Percentiles rank a stretch among this genome's conserved stretches.
phyloP scores from a whole-genome alignment of 768 basidiomycete genomes.

The Suillus cothurnatus region DNA sequence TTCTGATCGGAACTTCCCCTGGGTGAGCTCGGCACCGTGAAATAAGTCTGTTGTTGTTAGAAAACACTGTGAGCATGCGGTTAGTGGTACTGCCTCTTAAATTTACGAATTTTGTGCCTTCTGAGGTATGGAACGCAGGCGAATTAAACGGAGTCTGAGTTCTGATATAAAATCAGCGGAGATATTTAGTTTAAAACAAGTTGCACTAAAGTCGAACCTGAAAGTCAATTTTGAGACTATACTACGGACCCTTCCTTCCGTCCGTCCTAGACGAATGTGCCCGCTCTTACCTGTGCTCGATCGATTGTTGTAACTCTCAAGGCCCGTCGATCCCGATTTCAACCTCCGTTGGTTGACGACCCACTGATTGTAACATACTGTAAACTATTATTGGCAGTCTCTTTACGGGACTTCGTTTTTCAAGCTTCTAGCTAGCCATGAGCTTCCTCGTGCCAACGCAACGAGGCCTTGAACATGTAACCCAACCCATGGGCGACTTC shows the following conservation, averaged over 20 bases:
- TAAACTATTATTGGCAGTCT: conserved; percentile 24
- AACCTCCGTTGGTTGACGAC: conserved; percentile 21
- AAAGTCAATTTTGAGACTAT: conserved; percentile 8
- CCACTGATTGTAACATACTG: conserved; percentile 18
- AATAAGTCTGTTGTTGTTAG: conserved; percentile 2
- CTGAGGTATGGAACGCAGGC: conserved; percentile 1
- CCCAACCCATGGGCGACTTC: conserved; percentile 28
- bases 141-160: conserved; percentile 9
- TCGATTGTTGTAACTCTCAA: conserved; percentile 15
- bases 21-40: conserved; percentile 25
- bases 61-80: background rate
- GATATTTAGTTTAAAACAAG: conserved; percentile 25
- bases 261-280: conserved; percentile 1
- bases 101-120: conserved; percentile 5
- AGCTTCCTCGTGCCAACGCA: conserved; percentile 38
- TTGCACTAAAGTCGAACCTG: conserved; percentile 24
- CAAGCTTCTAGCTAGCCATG: conserved; percentile 28
- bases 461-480: conserved; percentile 30
- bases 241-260: conserved; percentile 4
- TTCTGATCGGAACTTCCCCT: conserved; percentile 25
- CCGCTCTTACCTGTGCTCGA: conserved; percentile 13
- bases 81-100: conserved; percentile 4
- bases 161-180: conserved; percentile 23
- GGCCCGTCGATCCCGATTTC: conserved; percentile 18
- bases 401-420: conserved; percentile 19